phyloP scores from a whole-genome alignment of 768 basidiomycete species.

The Trametes gibbosa region DNA sequence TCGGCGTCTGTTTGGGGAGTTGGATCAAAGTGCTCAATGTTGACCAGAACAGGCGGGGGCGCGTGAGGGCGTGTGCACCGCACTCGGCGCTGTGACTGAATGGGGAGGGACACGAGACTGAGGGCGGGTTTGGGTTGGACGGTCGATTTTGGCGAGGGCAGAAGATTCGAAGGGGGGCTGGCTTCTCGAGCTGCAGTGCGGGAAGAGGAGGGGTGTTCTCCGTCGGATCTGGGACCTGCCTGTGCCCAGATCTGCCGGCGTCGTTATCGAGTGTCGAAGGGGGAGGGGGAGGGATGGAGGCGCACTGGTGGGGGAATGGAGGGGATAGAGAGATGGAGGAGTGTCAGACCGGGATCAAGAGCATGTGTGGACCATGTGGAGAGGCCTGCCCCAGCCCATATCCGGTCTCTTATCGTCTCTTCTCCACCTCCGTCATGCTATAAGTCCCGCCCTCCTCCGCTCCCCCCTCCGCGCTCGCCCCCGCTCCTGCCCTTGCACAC shows the following conservation, averaged over 20 bases:
- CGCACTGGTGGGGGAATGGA: conserved; percentile 4
- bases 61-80: no score
- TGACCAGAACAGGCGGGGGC: no score
- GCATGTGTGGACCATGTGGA: conserved; percentile 13
- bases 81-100: no score
- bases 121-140: no score
- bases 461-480: conserved; percentile 1
- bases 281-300: not conserved
- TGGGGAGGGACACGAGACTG: no score
- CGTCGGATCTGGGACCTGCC: no score
- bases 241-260: no score
- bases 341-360: conserved; percentile 6
- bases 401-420: conserved; percentile 10
- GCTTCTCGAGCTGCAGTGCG: no score
- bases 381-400: conserved; percentile 3
- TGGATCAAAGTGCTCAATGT: no score
- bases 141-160: no score
- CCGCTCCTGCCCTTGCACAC: not conserved
- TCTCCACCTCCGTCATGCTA: conserved; percentile 1
- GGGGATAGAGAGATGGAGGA: not conserved
- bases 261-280: not conserved
- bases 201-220: no score
- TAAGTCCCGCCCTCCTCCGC: not conserved
- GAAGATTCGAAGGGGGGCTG: no score
- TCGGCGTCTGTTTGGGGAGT: not conserved